phyloP scores from a whole-genome alignment of 164 flowering plant species.

The Liquidambar formosana region DNA sequence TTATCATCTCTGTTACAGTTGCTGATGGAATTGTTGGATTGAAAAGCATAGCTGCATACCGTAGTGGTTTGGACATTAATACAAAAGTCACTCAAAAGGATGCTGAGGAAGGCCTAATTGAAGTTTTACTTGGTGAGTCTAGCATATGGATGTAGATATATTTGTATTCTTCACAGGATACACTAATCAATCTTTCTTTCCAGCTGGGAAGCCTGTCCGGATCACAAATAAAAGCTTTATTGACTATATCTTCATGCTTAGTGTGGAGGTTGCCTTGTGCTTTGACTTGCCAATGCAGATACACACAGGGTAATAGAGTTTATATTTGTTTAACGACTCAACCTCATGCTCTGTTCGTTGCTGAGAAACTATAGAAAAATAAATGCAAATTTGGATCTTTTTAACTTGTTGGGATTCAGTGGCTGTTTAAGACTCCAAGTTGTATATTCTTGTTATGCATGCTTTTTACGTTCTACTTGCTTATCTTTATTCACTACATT shows the following conservation, averaged over 20 bases:
- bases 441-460: slow-evolving; percentile 1
- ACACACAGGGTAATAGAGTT: slow-evolving; percentile 78
- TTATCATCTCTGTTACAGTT: slow-evolving; percentile 50
- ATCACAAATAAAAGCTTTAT: slow-evolving; percentile 74
- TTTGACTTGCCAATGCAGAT: slow-evolving; percentile 85
- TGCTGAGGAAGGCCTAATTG: slow-evolving; percentile 73
- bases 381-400: background rate
- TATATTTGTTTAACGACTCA: background rate
- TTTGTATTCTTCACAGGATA: background rate
- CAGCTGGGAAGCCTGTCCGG: slow-evolving; percentile 79
- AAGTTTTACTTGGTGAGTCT: slow-evolving; percentile 59
- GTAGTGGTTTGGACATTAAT: slow-evolving; percentile 82
- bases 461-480: background rate
- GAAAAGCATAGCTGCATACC: slow-evolving; percentile 94
- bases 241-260: slow-evolving; percentile 65
- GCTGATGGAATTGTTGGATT: slow-evolving; percentile 57
- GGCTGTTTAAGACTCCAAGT: slow-evolving; percentile 1
- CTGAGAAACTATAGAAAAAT: background rate
- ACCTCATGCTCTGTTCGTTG: background rate
- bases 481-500: background rate
- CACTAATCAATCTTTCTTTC: slow-evolving; percentile 19
- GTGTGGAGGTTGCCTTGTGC: slow-evolving; percentile 74
- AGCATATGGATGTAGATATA: background rate
- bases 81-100: slow-evolving; percentile 55
- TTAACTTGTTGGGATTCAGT: background rate